These are phyloP conservation scores for Omphalotus guepiniiformis DNA, from an alignment of 768 basidiomycete species.

Conservation along the genomic window DNA sequence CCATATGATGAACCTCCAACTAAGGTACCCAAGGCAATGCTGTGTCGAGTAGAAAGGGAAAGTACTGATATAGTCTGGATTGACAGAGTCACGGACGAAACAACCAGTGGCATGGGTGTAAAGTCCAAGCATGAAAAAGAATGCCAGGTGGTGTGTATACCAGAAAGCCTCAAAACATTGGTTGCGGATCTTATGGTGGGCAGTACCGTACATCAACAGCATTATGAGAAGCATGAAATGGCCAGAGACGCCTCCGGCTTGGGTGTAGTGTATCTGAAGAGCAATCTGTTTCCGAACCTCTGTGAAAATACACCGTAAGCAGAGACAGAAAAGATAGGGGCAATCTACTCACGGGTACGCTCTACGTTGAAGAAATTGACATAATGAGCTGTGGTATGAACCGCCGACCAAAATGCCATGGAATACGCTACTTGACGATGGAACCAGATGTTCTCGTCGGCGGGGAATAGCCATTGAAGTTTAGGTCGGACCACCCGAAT, in stretches of 20 bases:
- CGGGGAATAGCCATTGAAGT: conserved; percentile 80
- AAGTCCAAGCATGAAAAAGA: conserved; percentile 90
- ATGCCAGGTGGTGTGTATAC: conserved; percentile 94
- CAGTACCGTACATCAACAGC: conserved; percentile 89
- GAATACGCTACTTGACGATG: conserved; percentile 94
- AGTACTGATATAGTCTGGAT: conserved; percentile 60
- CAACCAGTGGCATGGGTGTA: conserved; percentile 92
- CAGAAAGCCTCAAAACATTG: conserved; percentile 96
- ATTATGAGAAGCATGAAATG: conserved; percentile 95
- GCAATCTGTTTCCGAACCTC: conserved; percentile 80
- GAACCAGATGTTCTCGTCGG: conserved; percentile 96
- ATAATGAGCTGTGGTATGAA: conserved; percentile 92
- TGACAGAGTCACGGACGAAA: conserved; percentile 83
- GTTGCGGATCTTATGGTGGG: conserved; percentile 80
- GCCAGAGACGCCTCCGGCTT: conserved; percentile 89
- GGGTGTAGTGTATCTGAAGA: conserved; percentile 81
- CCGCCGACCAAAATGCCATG: conserved; percentile 89
- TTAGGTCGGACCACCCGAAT: conserved; percentile 80
- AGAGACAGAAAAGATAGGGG: not conserved
- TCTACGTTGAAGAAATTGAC: conserved; percentile 94
- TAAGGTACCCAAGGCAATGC: conserved; percentile 89
- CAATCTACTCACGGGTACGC: conserved; percentile 59
- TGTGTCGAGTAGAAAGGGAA: conserved; percentile 89
- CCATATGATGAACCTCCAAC: conserved; percentile 92
- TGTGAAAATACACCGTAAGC: conserved; percentile 23